phyloP scores from a whole-genome alignment of 352 stramenopile species.

The Plasmopara halstedii region DNA sequence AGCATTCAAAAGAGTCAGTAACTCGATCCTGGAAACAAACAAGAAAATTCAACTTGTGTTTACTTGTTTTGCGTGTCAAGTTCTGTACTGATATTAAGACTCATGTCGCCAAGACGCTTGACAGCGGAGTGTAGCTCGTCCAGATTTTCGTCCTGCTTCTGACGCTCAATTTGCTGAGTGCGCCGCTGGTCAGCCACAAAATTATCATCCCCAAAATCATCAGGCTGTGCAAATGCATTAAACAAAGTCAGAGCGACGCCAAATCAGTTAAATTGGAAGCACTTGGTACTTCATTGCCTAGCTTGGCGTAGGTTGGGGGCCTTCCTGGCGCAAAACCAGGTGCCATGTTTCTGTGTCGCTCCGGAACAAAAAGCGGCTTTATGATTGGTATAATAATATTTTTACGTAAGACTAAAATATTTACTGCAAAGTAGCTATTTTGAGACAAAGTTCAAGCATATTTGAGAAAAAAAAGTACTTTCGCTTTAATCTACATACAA shows the following conservation, averaged over 20 bases:
- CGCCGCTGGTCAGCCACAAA: slow-evolving; percentile 36
- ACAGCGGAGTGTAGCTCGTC: slow-evolving; percentile 71
- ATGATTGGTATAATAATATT: slow-evolving; percentile 26
- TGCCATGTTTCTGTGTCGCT: slow-evolving; percentile 29
- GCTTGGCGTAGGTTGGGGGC: slow-evolving; percentile 60
- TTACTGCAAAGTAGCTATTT: too few relatives aligned
- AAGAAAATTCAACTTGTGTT: slow-evolving; percentile 1
- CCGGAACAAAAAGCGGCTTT: slow-evolving; percentile 3
- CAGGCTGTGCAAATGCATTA: slow-evolving; percentile 19
- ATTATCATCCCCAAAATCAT: slow-evolving; percentile 51
- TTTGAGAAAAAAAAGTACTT: too few relatives aligned
- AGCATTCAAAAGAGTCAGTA: neutral
- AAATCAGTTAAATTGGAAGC: neutral
- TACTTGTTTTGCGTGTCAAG: slow-evolving; percentile 77
- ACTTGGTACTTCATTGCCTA: slow-evolving; percentile 46
- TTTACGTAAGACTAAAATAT: too few relatives aligned
- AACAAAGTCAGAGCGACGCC: slow-evolving; percentile 1
- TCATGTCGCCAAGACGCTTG: slow-evolving; percentile 79
- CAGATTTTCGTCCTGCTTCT: slow-evolving; percentile 80
- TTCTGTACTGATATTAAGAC: slow-evolving; percentile 75
- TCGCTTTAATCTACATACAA: slow-evolving; percentile 13
- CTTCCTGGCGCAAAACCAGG: slow-evolving; percentile 51
- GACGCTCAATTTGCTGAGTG: slow-evolving; percentile 63
- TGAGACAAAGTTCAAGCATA: too few relatives aligned
- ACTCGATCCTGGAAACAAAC: slow-evolving; percentile 5